Evolutionary conservation across 345 rosid species (phyloP).

Genomic region (Gossypioides kirkii): DNA sequence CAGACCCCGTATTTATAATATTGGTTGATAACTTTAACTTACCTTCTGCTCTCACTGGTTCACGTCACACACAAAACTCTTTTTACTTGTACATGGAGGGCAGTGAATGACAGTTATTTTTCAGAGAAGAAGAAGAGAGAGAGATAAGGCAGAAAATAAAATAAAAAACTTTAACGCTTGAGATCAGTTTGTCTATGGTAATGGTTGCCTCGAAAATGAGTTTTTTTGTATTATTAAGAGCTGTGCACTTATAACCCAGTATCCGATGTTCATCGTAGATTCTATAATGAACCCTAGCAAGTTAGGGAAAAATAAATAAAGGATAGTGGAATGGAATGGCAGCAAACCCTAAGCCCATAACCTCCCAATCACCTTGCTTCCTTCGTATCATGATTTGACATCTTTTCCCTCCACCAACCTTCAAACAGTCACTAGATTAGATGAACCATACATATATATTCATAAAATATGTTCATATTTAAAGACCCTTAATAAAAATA

Average conservation of each 20-base stretch:
- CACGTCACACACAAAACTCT: background rate
- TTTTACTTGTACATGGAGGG: slow-evolving; percentile 2
- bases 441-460: background rate
- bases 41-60: slow-evolving; percentile 17
- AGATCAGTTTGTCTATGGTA: background rate
- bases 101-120: slow-evolving; percentile 14
- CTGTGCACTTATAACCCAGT: slow-evolving; percentile 53
- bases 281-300: slow-evolving; percentile 30
- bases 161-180: slow-evolving; percentile 14
- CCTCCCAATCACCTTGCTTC: slow-evolving; percentile 21
- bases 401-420: slow-evolving; percentile 10
- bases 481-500: background rate
- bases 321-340: slow-evolving; percentile 16
- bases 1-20: background rate
- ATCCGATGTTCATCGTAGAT: slow-evolving; percentile 45
- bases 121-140: background rate
- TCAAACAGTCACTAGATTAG: slow-evolving; percentile 17
- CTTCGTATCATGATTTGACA: slow-evolving; percentile 34
- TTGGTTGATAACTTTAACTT: background rate
- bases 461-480: background rate
- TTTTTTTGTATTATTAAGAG: slow-evolving; percentile 12
- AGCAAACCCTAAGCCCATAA: slow-evolving; percentile 28
- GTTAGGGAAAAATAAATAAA: slow-evolving; percentile 2
- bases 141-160: background rate
- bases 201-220: slow-evolving; percentile 54